Evolutionary conservation across 345 rosid species (phyloP).

Genomic region (Heritiera fomes): DNA sequence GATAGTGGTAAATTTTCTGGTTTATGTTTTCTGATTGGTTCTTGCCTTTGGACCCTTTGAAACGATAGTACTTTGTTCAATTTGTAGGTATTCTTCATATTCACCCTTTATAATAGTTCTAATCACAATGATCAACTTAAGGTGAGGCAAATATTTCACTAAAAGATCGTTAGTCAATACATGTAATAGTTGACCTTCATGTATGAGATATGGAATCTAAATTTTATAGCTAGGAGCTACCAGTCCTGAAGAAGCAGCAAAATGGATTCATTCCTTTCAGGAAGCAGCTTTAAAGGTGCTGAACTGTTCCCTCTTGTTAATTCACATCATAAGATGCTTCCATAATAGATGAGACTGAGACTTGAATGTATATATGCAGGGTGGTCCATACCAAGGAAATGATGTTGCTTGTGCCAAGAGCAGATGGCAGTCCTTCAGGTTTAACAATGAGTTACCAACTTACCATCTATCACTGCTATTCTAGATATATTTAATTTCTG

Average conservation of each 20-base stretch:
- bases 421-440: constrained; percentile 76
- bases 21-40: constrained; percentile 15
- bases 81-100: constrained; percentile 81
- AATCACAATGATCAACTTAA: constrained; percentile 91
- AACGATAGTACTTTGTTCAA: constrained; percentile 19
- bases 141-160: constrained; percentile 48
- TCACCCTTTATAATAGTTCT: constrained; percentile 80
- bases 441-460: not conserved
- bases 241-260: constrained; percentile 95
- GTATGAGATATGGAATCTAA: constrained; percentile 30
- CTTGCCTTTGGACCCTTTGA: constrained; percentile 9
- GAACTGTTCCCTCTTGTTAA: constrained; percentile 15
- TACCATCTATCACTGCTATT: not conserved
- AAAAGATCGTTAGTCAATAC: constrained; percentile 18
- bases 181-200: constrained; percentile 17
- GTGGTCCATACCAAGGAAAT: constrained; percentile 47
- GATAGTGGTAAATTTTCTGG: not conserved
- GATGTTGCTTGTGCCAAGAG: constrained; percentile 53
- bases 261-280: constrained; percentile 84
- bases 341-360: constrained; percentile 17
- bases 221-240: constrained; percentile 79
- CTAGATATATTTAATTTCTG: not conserved
- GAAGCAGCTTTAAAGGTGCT: constrained; percentile 77
- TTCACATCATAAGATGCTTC: constrained; percentile 6
- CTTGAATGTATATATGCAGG: constrained; percentile 47